These are phyloP conservation scores for Nicotiana rustica DNA, from an alignment of 305 asterid genomes.

Conservation along the genomic window DNA sequence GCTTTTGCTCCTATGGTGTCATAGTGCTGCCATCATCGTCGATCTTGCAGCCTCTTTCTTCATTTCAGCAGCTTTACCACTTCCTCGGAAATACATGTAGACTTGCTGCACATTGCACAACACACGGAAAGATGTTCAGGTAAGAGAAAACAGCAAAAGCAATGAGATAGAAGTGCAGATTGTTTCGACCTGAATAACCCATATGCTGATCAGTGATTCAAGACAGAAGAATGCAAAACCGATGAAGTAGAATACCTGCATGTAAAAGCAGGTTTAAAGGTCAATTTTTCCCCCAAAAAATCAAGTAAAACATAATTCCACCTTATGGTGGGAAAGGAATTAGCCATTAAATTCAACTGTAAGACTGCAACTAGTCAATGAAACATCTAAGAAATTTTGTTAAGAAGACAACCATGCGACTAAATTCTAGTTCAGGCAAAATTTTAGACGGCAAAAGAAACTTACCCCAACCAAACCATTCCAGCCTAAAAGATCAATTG, in stretches of 20 bases:
- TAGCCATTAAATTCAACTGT: background rate
- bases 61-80: conserved; percentile 95
- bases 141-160: conserved; percentile 26
- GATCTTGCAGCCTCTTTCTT: conserved; percentile 86
- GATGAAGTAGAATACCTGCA: conserved; percentile 80
- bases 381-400: background rate
- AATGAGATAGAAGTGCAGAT: conserved; percentile 17
- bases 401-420: background rate
- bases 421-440: background rate
- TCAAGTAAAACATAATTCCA: background rate
- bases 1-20: conserved; percentile 33
- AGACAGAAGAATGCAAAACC: conserved; percentile 73
- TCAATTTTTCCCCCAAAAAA: background rate
- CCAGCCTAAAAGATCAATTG: conserved; percentile 63
- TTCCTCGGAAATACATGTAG: conserved; percentile 91
- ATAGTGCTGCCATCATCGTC: conserved; percentile 80
- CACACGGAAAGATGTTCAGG: conserved; percentile 24
- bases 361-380: background rate
- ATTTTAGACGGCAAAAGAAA: background rate
- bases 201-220: conserved; percentile 81
- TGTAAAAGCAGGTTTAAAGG: conserved; percentile 30
- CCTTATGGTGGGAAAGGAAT: background rate
- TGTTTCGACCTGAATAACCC: conserved; percentile 91
- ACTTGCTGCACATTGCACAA: conserved; percentile 71
- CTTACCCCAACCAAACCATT: conserved; percentile 85